phyloP scores from a whole-genome alignment of 108 stramenopile species.

The Skeletonema tropicum region DNA sequence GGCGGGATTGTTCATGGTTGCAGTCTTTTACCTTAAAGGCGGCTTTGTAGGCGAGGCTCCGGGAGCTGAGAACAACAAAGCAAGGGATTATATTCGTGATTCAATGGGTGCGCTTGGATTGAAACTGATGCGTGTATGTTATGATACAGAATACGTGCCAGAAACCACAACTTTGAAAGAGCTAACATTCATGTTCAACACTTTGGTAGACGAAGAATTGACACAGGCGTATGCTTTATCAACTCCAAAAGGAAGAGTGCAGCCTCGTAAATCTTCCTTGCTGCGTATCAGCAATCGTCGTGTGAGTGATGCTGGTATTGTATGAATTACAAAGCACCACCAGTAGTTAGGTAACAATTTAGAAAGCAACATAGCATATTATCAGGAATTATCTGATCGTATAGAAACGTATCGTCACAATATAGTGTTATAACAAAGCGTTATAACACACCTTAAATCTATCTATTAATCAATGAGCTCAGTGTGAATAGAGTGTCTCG shows the following conservation, averaged over 20 bases:
- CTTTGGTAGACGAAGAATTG: constrained; percentile 1
- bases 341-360: too few species aligned
- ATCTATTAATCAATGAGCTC: too few species aligned
- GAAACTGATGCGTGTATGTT: neutral
- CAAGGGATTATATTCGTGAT: neutral
- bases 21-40: neutral
- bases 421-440: too few species aligned
- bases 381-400: too few species aligned
- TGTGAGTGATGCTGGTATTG: neutral
- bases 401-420: too few species aligned
- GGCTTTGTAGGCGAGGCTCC: neutral
- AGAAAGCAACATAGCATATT: too few species aligned
- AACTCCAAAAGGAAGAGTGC: neutral
- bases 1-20: neutral
- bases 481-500: constrained; percentile 22
- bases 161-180: neutral
- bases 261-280: constrained; percentile 4
- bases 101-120: constrained; percentile 2
- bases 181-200: neutral
- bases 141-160: neutral
- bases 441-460: too few species aligned
- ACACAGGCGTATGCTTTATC: neutral
- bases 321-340: neutral
- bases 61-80: neutral
- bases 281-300: neutral